Base-by-base conservation (phyloP, 345 rosid genomes). In the Odontarrhena argentea region DNA sequence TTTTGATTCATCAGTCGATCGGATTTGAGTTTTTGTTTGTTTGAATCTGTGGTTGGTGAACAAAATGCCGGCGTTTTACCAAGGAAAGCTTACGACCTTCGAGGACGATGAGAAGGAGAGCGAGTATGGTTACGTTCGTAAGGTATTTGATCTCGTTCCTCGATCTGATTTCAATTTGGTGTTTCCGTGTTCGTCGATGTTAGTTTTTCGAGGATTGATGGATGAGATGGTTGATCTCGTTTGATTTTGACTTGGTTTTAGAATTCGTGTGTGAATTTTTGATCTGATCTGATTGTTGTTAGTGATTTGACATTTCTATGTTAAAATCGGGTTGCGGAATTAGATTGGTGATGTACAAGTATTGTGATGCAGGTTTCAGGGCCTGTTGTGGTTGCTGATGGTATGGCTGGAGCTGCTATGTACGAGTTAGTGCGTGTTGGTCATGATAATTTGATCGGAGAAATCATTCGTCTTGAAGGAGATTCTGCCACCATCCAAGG, bases 361-460 rank as follows among this genome's bases (percentile, higher is more conserved):
- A 7, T 66, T 58, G 60, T 11, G 74, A 67, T 68, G 60, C 82
- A 94, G 99, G 99, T 95, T 6, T 95, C 99, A 53, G 99, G 99
- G 43, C 99, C 99, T 1, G 99, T 95, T 28, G 98, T 95, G 54
- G 81, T 95, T 53, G 99, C 99, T 1, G 99, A 95, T 81, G 99
- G 99, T 73, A 95, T 95, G 99, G 96, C 85, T 15, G 99, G 99
- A 60, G 99, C 99, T 66, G 99, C 99, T 55, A 95, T 95, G 99
- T 91, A 95, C 63, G 99, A 95, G 77, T 80, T 95, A 45, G 99
- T 95, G 60, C 99, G 99, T 69, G 99, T 95, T 26, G 99, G 99
- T 1, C 85, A 95, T 79, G 98, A 95, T 80, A 87, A 89, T 25
- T 76, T 91, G 68, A 95, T 95, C 28, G 99, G 99, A 63, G 99